A percentile compares a stretch with the other conserved stretches of the same genome.
Conservation (phyloP, 2,329 filamentous ascomycete species). For the Biscogniauxia mediterranea region DNA sequence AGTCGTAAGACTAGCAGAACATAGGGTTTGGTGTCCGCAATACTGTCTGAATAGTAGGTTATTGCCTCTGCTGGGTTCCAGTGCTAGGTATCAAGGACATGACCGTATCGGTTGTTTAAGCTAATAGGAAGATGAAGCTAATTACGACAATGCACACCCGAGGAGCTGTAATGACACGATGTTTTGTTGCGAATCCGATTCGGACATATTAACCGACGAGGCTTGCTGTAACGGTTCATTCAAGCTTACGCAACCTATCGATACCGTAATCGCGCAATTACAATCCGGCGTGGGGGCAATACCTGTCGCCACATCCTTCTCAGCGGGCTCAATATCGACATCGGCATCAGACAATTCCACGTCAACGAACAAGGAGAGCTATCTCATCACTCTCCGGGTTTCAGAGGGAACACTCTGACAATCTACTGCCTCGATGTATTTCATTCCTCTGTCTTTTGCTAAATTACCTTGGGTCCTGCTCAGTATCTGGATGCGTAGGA, state of each 20-base stretch:
- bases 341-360: not conserved
- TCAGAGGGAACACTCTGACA: too few species aligned
- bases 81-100: not conserved
- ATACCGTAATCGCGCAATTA: constrained; percentile 19
- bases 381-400: too few species aligned
- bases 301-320: constrained; percentile 9
- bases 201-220: constrained; percentile 11
- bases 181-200: constrained; percentile 19
- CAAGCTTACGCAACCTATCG: constrained; percentile 16
- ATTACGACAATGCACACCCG: constrained; percentile 15
- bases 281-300: constrained; percentile 13
- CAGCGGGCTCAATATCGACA: not conserved
- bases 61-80: not conserved
- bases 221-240: constrained; percentile 20
- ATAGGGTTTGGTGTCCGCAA: too few species aligned
- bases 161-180: constrained; percentile 18
- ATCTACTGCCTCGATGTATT: too few species aligned
- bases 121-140: constrained; percentile 10
- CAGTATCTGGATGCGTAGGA: too few species aligned
- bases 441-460: too few species aligned
- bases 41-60: constrained; percentile 19
- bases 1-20: too few species aligned
- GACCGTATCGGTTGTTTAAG: too few species aligned
- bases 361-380: too few species aligned
- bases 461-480: too few species aligned